A percentile compares a stretch with the other conserved stretches of the same genome.
Evolutionary conservation across 163 green algal species (phyloP).

Genomic region (Picocystis sp.): DNA sequence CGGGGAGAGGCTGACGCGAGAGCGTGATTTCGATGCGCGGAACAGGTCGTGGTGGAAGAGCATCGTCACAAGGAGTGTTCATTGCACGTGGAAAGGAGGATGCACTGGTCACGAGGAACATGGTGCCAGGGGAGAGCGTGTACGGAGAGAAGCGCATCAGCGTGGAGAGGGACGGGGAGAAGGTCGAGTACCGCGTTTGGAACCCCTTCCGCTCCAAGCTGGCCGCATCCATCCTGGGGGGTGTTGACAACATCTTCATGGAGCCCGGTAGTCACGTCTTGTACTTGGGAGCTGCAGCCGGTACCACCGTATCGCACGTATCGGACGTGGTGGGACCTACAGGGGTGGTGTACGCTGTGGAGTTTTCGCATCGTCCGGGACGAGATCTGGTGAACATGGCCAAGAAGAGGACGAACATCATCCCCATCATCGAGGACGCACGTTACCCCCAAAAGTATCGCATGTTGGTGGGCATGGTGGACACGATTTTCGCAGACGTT

Average conservation of each 20-base stretch:
- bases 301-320: conserved; percentile 83
- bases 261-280: conserved; percentile 87
- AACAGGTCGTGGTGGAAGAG: conserved; percentile 67
- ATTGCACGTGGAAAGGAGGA: conserved; percentile 97
- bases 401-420: conserved; percentile 98
- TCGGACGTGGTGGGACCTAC: conserved; percentile 87
- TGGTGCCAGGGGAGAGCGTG: conserved; percentile 87
- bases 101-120: conserved; percentile 32
- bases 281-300: conserved; percentile 86
- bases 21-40: conserved; percentile 4
- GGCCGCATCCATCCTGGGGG: conserved; percentile 86
- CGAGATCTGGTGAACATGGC: conserved; percentile 99
- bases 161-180: conserved; percentile 67
- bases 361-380: conserved; percentile 91
- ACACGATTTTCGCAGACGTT: conserved; percentile 97
- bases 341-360: conserved; percentile 92
- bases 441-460: conserved; percentile 95
- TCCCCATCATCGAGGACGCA: conserved; percentile 99
- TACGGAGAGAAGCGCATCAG: conserved; percentile 97
- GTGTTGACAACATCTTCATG: conserved; percentile 98
- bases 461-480: conserved; percentile 99
- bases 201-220: conserved; percentile 99
- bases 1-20: background rate
- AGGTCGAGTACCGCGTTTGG: conserved; percentile 99
- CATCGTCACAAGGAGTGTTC: conserved; percentile 92